Percentiles rank a stretch among this genome's conserved stretches.
Conservation (phyloP, 306 rosid genomes). For the Astragalus membranaceus region DNA sequence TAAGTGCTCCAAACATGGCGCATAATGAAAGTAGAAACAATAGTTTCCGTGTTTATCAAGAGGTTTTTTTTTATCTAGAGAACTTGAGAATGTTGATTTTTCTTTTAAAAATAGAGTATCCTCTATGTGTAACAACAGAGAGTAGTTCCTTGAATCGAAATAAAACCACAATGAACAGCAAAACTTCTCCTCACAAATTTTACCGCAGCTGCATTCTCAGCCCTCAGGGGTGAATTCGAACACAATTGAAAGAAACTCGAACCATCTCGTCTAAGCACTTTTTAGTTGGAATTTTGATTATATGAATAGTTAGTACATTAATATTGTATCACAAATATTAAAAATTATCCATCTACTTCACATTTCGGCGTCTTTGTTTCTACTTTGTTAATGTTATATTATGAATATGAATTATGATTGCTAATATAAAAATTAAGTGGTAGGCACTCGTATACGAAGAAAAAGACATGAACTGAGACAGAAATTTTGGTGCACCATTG, state of each 20-base stretch:
- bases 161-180: too few species aligned
- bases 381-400: not conserved
- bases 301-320: constrained; percentile 13
- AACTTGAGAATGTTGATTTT: not conserved
- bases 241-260: too few species aligned
- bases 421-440: constrained; percentile 20
- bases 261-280: too few species aligned
- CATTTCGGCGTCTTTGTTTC: constrained; percentile 10
- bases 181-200: too few species aligned
- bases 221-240: too few species aligned
- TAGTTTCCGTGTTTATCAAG: constrained; percentile 15
- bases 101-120: too few species aligned
- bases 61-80: too few species aligned
- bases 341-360: constrained; percentile 22
- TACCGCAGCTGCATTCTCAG: too few species aligned
- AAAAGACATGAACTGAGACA: not conserved
- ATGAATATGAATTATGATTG: not conserved
- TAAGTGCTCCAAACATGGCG: constrained; percentile 34
- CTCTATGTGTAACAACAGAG: too few species aligned
- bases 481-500: not conserved
- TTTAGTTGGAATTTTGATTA: too few species aligned
- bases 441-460: not conserved
- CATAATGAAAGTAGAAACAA: constrained; percentile 11
- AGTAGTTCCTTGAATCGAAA: too few species aligned
- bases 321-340: constrained; percentile 21